These are phyloP conservation scores for Auricularia auricula-judae DNA, from an alignment of 768 basidiomycete species.

Conservation along the genomic window DNA sequence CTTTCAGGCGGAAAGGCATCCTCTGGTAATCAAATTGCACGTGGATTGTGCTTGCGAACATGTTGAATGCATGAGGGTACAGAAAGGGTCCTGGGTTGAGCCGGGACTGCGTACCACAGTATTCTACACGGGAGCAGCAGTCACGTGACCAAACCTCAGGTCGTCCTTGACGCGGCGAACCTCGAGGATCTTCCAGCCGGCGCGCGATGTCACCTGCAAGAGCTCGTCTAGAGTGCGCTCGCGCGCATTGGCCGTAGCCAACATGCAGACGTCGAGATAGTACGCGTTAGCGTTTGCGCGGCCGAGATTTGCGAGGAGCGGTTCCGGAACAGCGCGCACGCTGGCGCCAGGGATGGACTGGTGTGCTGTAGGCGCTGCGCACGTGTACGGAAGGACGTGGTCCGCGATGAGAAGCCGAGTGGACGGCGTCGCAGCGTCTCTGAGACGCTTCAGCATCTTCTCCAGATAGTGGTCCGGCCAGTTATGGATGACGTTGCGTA, in stretches of 20 bases:
- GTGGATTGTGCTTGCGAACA: no score
- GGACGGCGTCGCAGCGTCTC: conserved; percentile 26
- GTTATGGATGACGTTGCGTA: conserved; percentile 3
- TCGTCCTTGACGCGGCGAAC: background rate
- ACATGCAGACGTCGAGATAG: conserved; percentile 6
- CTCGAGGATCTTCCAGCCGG: background rate
- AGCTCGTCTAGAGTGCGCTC: background rate
- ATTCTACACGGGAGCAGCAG: background rate
- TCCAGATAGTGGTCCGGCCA: conserved; percentile 41
- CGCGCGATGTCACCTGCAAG: background rate
- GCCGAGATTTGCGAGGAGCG: conserved; percentile 63
- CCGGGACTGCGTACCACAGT: no score
- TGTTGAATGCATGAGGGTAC: no score
- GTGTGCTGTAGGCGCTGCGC: conserved; percentile 24
- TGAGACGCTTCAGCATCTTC: conserved; percentile 35
- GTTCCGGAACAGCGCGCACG: conserved; percentile 30
- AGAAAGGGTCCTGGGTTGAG: no score
- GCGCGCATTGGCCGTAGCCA: background rate
- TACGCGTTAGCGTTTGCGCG: conserved; percentile 9
- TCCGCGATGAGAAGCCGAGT: conserved; percentile 64
- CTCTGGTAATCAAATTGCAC: no score
- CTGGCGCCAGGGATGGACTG: conserved; percentile 41
- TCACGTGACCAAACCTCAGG: background rate
- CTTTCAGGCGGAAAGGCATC: no score
- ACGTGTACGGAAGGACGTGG: conserved; percentile 58